A percentile compares a stretch with the other conserved stretches of the same genome.
Evolutionary conservation across 139 green algal genomes (phyloP).

Genomic region (Chlamydomonas schloesseri): DNA sequence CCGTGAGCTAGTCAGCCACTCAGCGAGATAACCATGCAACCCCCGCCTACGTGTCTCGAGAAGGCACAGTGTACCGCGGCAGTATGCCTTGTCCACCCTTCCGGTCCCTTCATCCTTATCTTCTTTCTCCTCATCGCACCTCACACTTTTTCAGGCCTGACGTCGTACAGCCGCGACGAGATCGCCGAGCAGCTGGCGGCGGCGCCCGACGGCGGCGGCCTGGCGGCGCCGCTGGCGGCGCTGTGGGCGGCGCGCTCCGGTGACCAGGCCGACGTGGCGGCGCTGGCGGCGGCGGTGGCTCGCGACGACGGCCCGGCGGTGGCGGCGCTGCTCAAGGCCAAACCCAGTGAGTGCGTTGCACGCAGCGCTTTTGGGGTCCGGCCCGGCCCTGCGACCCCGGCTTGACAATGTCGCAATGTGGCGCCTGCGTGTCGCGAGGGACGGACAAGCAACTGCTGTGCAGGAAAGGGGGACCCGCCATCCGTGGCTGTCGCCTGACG

Average conservation of each 20-base stretch:
- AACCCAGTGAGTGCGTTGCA: not conserved
- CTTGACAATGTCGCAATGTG: too few relatives aligned
- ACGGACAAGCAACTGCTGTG: too few relatives aligned
- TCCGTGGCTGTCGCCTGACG: too few relatives aligned
- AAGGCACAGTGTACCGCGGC: too few relatives aligned
- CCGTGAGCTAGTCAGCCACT: too few relatives aligned
- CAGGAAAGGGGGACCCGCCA: too few relatives aligned
- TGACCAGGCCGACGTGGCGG: not conserved
- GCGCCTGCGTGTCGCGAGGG: not conserved
- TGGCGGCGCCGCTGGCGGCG: constrained; percentile 14
- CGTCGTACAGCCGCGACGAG: constrained; percentile 29
- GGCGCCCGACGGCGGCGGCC: not conserved
- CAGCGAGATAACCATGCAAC: too few relatives aligned
- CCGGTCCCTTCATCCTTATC: too few relatives aligned
- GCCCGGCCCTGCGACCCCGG: too few relatives aligned
- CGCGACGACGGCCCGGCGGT: constrained; percentile 10
- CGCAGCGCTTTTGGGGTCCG: not conserved
- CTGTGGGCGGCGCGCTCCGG: not conserved
- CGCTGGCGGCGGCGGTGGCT: not conserved
- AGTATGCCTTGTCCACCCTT: too few relatives aligned
- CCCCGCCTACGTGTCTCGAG: too few relatives aligned
- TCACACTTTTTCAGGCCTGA: not conserved
- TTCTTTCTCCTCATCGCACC: too few relatives aligned
- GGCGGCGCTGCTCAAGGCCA: not conserved
- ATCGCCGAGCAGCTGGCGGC: constrained; percentile 30